Evolutionary conservation across 495 filamentous ascomycete genomes (phyloP), one percentile per base, ranked within the genome.

Genomic region (Bombardia bombarda): DNA sequence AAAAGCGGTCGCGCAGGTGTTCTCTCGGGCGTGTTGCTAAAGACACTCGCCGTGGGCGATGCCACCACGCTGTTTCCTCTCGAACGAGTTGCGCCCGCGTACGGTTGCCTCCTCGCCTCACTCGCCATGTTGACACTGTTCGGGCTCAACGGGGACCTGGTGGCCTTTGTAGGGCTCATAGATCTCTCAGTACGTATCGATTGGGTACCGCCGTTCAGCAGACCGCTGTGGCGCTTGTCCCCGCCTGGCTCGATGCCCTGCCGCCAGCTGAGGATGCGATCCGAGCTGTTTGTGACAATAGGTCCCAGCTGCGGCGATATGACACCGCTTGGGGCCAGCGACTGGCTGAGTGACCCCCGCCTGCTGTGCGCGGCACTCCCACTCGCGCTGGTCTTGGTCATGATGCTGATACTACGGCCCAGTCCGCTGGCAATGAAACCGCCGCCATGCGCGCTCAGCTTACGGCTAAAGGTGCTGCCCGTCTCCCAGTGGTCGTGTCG

Each of bases 241-340:
- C 55, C 48, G 1, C 59, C 52, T 16, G 62, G 46, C 31, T 72
- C 78, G 42, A 89, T 73, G 24, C 82, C 87, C 53, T 90, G 87
- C 12, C 90, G 82, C 90, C 90, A 97, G 40, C 79, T 86, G 28
- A 94, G 73, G 43, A 96, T 95, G n/a, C 86, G 75, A 47, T 97
- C 90, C 6, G 82, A 80, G 4, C 78, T 82, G 3, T 20, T 36
- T 5, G 35, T 42, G 3, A 37, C 33, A 0, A 44, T 26, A 72
- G n/a, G n/a, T n/a, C 48, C 77, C 1, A 78, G 51, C 62, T 78
- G 52, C 34, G 50, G 64, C 41, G 74, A 52, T 21, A 55, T 53
- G 28, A 48, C 44, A 31, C 21, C 41, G 24, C 51, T 40, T 3
- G 52, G 47, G 1, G 40, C 37, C 8, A 47, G 20, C 0, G 50